phyloP scores from a whole-genome alignment of 805 yeast species.

The Lipomyces starkeyi region DNA sequence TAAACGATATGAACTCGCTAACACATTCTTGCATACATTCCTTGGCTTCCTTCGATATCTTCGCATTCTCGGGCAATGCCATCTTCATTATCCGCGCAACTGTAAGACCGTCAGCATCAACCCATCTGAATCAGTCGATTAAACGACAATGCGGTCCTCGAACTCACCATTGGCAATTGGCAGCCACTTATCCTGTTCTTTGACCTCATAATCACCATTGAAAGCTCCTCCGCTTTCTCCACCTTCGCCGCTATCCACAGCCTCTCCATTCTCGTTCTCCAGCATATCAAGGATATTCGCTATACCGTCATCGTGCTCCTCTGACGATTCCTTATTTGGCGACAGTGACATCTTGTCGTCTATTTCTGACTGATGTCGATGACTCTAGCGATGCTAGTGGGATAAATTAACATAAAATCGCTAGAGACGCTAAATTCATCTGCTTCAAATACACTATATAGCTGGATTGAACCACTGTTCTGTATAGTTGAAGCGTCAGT shows the following conservation, averaged over 20 bases:
- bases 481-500: no score
- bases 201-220: slow-evolving; percentile 54
- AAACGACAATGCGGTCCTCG: not conserved
- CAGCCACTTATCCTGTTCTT: slow-evolving; percentile 66
- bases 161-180: slow-evolving; percentile 61
- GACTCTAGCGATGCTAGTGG: no score
- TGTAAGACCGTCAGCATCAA: slow-evolving; percentile 24
- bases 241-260: slow-evolving; percentile 18
- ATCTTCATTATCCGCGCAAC: slow-evolving; percentile 78
- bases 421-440: no score
- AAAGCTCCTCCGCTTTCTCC: slow-evolving; percentile 23
- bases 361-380: not conserved
- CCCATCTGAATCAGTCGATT: not conserved
- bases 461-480: no score
- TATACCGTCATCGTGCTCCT: slow-evolving; percentile 27
- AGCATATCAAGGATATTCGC: slow-evolving; percentile 31
- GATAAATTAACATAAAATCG: no score
- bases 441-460: no score
- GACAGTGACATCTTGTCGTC: slow-evolving; percentile 25
- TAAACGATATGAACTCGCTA: slow-evolving; percentile 68
- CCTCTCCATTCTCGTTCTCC: slow-evolving; percentile 21
- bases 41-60: slow-evolving; percentile 78
- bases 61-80: slow-evolving; percentile 74
- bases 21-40: slow-evolving; percentile 79
- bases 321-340: slow-evolving; percentile 20